Evolutionary conservation across 1,284 basidiomycete genomes (phyloP).

Genomic region (Amylostereum chailletii): DNA sequence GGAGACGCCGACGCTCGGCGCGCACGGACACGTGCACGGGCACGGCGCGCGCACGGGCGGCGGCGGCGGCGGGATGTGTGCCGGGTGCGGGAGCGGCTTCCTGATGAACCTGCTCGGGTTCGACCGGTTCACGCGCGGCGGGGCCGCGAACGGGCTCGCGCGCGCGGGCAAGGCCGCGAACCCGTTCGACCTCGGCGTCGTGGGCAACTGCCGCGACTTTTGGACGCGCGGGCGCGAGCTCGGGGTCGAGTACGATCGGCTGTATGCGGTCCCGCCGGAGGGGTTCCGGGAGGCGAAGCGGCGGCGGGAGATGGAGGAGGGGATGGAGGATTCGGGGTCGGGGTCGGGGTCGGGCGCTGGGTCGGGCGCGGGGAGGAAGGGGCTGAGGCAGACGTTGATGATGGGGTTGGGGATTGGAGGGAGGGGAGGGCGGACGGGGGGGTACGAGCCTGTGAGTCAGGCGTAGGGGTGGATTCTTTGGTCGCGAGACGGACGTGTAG

Average conservation of each 20-base stretch:
- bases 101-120: constrained; percentile 85
- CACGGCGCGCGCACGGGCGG: constrained; percentile 19
- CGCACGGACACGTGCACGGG: constrained; percentile 17
- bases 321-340: constrained; percentile 17
- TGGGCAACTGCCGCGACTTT: constrained; percentile 91
- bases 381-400: constrained; percentile 35
- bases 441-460: constrained; percentile 58
- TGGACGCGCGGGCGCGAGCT: constrained; percentile 83
- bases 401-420: constrained; percentile 45
- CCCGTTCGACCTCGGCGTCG: constrained; percentile 85
- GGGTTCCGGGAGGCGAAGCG: constrained; percentile 69
- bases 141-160: constrained; percentile 77
- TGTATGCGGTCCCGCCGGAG: constrained; percentile 86
- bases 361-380: constrained; percentile 31
- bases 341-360: constrained; percentile 30
- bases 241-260: constrained; percentile 80
- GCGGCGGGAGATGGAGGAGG: constrained; percentile 48
- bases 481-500: too few relatives aligned
- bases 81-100: constrained; percentile 47
- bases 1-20: constrained; percentile 11
- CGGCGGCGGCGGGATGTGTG: constrained; percentile 27
- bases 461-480: too few relatives aligned
- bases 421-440: constrained; percentile 27
- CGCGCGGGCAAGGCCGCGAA: constrained; percentile 65
- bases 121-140: constrained; percentile 88